These are phyloP conservation scores for Talaromyces sp. DNA, from an alignment of 2,329 filamentous ascomycete species.

Conservation along the genomic window DNA sequence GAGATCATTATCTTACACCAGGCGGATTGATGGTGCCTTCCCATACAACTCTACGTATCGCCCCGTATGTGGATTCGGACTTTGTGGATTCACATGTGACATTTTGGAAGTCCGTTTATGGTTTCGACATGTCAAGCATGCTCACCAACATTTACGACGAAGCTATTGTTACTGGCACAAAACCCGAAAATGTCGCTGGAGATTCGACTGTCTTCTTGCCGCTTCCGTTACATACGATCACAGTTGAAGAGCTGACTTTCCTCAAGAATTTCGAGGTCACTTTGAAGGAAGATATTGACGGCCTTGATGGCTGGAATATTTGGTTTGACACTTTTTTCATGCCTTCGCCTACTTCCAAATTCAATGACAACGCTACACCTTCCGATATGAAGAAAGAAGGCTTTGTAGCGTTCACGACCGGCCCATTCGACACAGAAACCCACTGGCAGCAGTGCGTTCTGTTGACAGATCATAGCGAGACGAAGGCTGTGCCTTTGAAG, in stretches of 20 bases:
- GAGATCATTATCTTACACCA: constrained; percentile 77
- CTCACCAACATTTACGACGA: constrained; percentile 75
- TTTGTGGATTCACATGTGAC: constrained; percentile 71
- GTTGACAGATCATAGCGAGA: constrained; percentile 57
- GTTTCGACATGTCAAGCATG: constrained; percentile 93
- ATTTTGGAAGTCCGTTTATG: constrained; percentile 91
- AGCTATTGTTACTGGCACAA: constrained; percentile 68
- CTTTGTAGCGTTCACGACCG: constrained; percentile 77
- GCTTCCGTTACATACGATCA: constrained; percentile 70
- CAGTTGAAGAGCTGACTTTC: constrained; percentile 69
- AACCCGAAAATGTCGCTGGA: constrained; percentile 49
- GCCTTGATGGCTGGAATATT: constrained; percentile 79
- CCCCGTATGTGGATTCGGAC: constrained; percentile 71
- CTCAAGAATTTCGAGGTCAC: constrained; percentile 60
- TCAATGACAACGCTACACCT: constrained; percentile 53
- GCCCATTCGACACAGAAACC: constrained; percentile 68
- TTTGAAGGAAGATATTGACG: constrained; percentile 58
- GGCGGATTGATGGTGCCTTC: constrained; percentile 82
- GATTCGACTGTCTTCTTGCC: constrained; percentile 63
- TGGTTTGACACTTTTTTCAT: constrained; percentile 96
- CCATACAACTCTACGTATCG: constrained; percentile 75
- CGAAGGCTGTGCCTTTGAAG: constrained; percentile 44
- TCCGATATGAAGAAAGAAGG: constrained; percentile 60
- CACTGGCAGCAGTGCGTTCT: constrained; percentile 88
- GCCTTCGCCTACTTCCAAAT: constrained; percentile 48